Evolutionary conservation across 768 basidiomycete species (phyloP), one percentile per base, ranked within the genome.

Genomic region (Gyrodon lividus): DNA sequence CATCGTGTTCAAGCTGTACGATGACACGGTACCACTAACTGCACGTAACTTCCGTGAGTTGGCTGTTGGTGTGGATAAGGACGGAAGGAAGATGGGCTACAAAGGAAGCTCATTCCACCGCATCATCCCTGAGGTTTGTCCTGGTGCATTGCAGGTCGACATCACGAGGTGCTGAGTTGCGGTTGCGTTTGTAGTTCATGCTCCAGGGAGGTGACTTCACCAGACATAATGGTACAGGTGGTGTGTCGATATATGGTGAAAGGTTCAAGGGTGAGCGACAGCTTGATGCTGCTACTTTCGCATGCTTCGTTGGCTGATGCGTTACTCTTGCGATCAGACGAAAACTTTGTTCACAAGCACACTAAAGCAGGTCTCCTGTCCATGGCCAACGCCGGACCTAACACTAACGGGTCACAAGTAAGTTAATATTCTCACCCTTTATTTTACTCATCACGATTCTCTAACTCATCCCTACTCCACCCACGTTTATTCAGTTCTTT

Each of bases 151-250:
- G 0, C 6, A 40, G 23, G 37, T 9, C 5, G 34, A 7, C 5
- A 3, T 37, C 23, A 43, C 20, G 10, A 13, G n/a, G 13, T 43
- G 43, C 35, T 51, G 23, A 43, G 49, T 17, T 23, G 19, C 35
- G 12, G 23, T 37, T 22, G 40, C 26, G 26, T 20, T n/a, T 55
- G 7, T 52, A 80, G 80, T 90, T 89, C 73, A 92, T 92, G 90
- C 68, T 88, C 41, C 91, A 92, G 67, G 92, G 89, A 22, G 92
- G 92, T 22, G 92, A 94, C 71, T 92, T 92, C 70, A 90, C 88
- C 26, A 64, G 71, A 9, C 75, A 80, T 56, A 81, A 91, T 55
- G 88, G 88, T 13, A 91, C 87, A 0, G 89, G 91, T 30, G 89
- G 89, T n/a, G 77, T 84, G 67, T 91, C 88, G 13, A 91, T 92